phyloP scores from a whole-genome alignment of 495 filamentous ascomycete genomes.

The Cenococcum geophilum region DNA sequence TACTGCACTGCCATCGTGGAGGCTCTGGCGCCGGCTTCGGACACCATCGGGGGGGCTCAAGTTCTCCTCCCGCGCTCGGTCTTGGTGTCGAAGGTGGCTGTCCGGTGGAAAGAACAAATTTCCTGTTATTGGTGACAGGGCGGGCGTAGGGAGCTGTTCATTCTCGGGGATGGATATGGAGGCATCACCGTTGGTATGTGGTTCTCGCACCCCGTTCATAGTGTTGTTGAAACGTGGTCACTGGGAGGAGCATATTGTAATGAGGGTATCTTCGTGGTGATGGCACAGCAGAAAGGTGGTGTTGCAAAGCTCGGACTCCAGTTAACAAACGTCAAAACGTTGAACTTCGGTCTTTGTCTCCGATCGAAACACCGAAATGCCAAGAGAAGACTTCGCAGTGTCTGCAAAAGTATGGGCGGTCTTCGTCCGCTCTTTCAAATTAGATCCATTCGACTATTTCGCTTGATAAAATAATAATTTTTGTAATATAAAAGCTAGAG shows the following conservation, averaged over 20 bases:
- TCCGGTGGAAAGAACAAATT: constrained; percentile 11
- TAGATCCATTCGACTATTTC: too few relatives aligned
- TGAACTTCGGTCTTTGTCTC: too few relatives aligned
- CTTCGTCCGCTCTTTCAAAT: too few relatives aligned
- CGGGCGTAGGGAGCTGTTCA: constrained; percentile 26
- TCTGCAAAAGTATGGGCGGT: too few relatives aligned
- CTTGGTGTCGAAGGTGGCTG: not conserved
- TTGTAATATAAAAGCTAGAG: too few relatives aligned
- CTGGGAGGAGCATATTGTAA: not conserved
- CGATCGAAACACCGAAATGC: not conserved
- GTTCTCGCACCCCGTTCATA: constrained; percentile 8
- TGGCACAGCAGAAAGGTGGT: not conserved
- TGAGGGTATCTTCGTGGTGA: not conserved
- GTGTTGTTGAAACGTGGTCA: not conserved
- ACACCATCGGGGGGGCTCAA: not conserved
- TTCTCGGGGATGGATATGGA: not conserved
- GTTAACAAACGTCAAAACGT: too few relatives aligned
- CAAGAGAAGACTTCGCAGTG: too few relatives aligned
- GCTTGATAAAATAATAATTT: too few relatives aligned
- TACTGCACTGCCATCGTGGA: constrained; percentile 20
- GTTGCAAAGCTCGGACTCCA: not conserved
- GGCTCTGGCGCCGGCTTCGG: constrained; percentile 9
- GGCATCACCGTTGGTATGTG: constrained; percentile 6
- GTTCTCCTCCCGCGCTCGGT: not conserved
- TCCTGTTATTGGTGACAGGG: constrained; percentile 11